These are phyloP conservation scores for Starmerella stellata DNA, from an alignment of 805 yeast species.

Conservation along the genomic window DNA sequence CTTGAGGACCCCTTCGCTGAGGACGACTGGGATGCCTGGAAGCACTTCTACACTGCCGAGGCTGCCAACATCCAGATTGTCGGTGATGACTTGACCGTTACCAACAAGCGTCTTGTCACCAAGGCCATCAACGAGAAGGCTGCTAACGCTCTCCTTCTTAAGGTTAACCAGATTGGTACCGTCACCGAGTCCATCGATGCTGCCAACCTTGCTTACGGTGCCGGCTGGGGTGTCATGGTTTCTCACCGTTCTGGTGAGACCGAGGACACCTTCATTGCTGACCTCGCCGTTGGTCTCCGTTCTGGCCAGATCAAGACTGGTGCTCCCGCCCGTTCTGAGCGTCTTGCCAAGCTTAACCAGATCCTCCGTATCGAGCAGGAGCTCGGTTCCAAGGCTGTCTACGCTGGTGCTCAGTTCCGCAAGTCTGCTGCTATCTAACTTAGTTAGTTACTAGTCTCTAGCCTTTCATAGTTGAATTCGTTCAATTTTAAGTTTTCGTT, in stretches of 20 bases:
- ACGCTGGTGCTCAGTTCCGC: slow-evolving; percentile 88
- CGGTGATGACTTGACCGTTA: slow-evolving; percentile 96
- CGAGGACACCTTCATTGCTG: slow-evolving; percentile 97
- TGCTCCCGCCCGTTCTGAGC: slow-evolving; percentile 99
- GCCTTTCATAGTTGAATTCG: too few species aligned
- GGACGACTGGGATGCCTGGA: slow-evolving; percentile 99
- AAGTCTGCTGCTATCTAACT: slow-evolving; percentile 23
- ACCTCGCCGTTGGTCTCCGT: slow-evolving; percentile 93
- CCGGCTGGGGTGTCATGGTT: slow-evolving; percentile 99
- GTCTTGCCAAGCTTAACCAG: slow-evolving; percentile 98
- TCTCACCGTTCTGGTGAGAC: slow-evolving; percentile 99
- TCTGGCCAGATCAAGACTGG: slow-evolving; percentile 98
- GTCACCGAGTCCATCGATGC: slow-evolving; percentile 92
- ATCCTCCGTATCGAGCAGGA: slow-evolving; percentile 96
- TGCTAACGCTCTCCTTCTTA: slow-evolving; percentile 83
- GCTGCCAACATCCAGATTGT: slow-evolving; percentile 61
- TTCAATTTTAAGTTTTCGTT: too few species aligned
- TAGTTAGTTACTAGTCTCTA: too few species aligned
- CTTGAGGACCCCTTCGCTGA: slow-evolving; percentile 98
- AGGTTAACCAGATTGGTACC: slow-evolving; percentile 98
- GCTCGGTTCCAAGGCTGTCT: slow-evolving; percentile 92
- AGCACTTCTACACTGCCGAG: slow-evolving; percentile 47
- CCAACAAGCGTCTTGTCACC: slow-evolving; percentile 88
- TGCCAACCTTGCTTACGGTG: slow-evolving; percentile 84
- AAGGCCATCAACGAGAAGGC: slow-evolving; percentile 94